Conservation (phyloP, 2,329 filamentous ascomycete genomes). For the Escovopsis sp. region DNA sequence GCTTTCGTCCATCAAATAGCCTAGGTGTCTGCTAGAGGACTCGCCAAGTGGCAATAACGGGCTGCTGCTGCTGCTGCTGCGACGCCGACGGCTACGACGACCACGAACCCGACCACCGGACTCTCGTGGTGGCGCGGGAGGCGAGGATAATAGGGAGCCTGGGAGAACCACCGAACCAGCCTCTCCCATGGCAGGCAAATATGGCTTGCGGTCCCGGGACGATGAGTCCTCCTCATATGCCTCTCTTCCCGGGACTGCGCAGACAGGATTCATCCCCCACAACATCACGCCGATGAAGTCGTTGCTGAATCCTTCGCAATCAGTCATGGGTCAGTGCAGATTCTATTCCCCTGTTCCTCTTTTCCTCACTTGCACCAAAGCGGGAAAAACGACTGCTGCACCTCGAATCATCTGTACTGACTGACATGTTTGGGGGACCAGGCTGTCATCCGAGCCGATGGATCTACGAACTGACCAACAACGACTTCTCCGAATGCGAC, state of each 20-base stretch:
- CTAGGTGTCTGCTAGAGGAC: no score
- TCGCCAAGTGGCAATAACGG: no score
- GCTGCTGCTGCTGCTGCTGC: no score
- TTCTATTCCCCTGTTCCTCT: no score
- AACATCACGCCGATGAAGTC: conserved; percentile 19
- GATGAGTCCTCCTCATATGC: conserved; percentile 15
- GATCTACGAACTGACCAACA: conserved; percentile 25
- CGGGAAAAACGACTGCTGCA: no score
- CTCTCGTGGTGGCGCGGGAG: no score
- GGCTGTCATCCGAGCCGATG: conserved; percentile 25
- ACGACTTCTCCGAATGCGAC: conserved; percentile 21
- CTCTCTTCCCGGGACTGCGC: conserved; percentile 17
- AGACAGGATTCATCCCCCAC: conserved; percentile 13
- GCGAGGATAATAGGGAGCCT: no score
- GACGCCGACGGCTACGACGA: no score
- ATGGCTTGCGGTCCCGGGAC: conserved; percentile 15
- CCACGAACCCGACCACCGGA: no score
- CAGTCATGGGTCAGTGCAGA: conserved; percentile 14
- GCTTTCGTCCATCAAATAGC: no score
- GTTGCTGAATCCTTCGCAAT: conserved; percentile 11
- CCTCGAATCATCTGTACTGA: neutral
- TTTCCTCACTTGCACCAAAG: no score
- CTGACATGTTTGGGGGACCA: conserved; percentile 11
- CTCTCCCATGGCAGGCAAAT: conserved; percentile 13
- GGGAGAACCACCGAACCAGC: neutral